Evolutionary conservation across 768 basidiomycete species (phyloP), one percentile per base, ranked within the genome.

Genomic region (Gymnopilus dilepis): DNA sequence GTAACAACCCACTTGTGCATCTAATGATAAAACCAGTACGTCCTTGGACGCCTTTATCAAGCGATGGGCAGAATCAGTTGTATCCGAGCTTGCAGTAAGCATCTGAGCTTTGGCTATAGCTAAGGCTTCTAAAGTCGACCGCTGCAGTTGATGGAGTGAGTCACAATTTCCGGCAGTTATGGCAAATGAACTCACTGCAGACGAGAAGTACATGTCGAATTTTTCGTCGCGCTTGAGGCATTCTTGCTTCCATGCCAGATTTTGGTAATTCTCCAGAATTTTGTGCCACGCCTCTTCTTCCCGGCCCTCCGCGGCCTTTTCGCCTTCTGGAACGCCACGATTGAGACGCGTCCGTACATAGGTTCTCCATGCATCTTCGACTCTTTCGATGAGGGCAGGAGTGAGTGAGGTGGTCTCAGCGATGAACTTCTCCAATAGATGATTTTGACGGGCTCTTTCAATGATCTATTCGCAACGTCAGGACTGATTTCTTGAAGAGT

Each of bases 141-240:
- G 70, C 84, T 88, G 78, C 75, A 28, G 66, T 41, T 40, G 38
- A 53, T 40, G 59, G 63, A 48, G 65, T 64, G 42, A 43, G 60
- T 70, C 55, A 63, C n/a, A n/a, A n/a, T n/a, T n/a, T 28, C 54
- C 41, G 6, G 5, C 2, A 59, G 43, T 62, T 55, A 52, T 62
- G 65, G 38, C 34, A 31, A 47, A 52, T 31, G 58, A 22, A 78
- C 87, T 70, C 72, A 94, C 92, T 66, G 97, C 86, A 60, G 90
- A 84, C 38, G 85, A 77, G 68, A 94, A 84, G 76, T 96, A 80
- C 93, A 98, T 91, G 55, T 89, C 87, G 69, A 96, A 96, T 76
- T 97, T 98, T 77, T 97, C 95, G 64, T 97, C 91, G 69, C 87
- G 83, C 70, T 81, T 86, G 70, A 91, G 73, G 67, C 89, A 87